Percentiles rank a stretch among this genome's conserved stretches.
Evolutionary conservation across 371 early-diverging fungal species (phyloP).

Genomic region (Batrachochytrium dendrobatidis): DNA sequence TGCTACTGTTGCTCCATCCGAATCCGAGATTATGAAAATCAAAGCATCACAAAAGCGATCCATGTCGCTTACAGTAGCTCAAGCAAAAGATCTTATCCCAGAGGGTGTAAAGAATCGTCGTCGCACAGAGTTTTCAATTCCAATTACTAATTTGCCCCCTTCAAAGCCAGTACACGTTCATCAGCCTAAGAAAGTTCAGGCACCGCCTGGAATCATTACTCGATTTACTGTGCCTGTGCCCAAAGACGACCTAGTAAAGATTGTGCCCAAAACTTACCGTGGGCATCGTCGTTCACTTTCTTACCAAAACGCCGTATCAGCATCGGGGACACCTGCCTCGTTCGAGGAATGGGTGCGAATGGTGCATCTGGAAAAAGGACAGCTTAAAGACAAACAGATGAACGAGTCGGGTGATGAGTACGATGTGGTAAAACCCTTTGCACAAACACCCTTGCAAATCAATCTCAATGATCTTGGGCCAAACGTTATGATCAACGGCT

Average conservation of each 20-base stretch:
- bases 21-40: no score
- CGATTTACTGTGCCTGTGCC: slow-evolving; percentile 36
- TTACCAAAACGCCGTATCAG: slow-evolving; percentile 33
- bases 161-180: neutral
- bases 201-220: slow-evolving; percentile 37
- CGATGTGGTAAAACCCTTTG: slow-evolving; percentile 24
- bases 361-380: slow-evolving; percentile 21
- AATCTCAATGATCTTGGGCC: neutral
- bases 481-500: no score
- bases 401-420: slow-evolving; percentile 18
- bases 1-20: no score
- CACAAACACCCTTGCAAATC: neutral
- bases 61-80: slow-evolving; percentile 1
- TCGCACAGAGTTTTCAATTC: slow-evolving; percentile 1
- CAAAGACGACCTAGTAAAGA: slow-evolving; percentile 12
- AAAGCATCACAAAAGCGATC: neutral
- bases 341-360: slow-evolving; percentile 37
- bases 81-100: neutral
- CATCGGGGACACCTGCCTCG: slow-evolving; percentile 21
- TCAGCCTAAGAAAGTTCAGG: slow-evolving; percentile 11
- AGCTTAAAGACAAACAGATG: neutral
- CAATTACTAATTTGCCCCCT: neutral
- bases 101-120: neutral
- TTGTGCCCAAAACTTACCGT: slow-evolving; percentile 26
- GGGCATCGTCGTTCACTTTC: slow-evolving; percentile 34